Evolutionary conservation across 1,139 yeast species (phyloP).

Genomic region (Candida tetrigidarum): DNA sequence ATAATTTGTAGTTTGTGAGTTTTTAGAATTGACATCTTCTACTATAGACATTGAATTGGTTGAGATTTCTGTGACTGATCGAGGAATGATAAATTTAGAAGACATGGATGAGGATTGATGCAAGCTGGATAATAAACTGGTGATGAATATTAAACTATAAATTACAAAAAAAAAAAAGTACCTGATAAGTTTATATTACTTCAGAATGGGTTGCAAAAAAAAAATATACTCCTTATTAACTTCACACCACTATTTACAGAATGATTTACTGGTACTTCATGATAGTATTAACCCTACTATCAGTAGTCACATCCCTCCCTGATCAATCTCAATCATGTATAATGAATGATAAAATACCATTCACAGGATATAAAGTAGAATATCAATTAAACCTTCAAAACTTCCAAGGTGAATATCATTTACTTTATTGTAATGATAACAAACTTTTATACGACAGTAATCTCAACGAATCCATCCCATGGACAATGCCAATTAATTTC

Average conservation of each 20-base stretch:
- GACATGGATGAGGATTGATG: not conserved
- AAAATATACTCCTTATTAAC: too few species aligned
- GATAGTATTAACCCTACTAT: not conserved
- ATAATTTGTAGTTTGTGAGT: constrained; percentile 5
- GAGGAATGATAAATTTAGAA: constrained; percentile 7
- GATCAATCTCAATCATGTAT: constrained; percentile 20
- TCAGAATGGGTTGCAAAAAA: not conserved
- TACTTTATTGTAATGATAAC: constrained; percentile 36
- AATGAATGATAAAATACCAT: constrained; percentile 22
- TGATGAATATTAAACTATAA: not conserved
- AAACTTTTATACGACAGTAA: constrained; percentile 29
- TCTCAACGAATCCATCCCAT: constrained; percentile 30
- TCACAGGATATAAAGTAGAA: constrained; percentile 40
- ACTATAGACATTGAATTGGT: constrained; percentile 3
- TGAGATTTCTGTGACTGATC: constrained; percentile 3
- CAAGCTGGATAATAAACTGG: not conserved
- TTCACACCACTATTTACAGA: too few species aligned
- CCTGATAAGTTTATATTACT: not conserved
- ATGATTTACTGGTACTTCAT: not conserved
- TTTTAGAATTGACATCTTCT: not conserved
- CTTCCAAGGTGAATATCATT: constrained; percentile 22
- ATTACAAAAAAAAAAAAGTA: constrained; percentile 1
- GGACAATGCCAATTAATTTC: constrained; percentile 24
- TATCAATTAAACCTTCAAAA: constrained; percentile 24
- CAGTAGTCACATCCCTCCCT: constrained; percentile 11